A percentile compares a stretch with the other conserved stretches of the same genome.
Conservation (phyloP, 73 alveolate species). For the Paramecium pentaurelia region DNA sequence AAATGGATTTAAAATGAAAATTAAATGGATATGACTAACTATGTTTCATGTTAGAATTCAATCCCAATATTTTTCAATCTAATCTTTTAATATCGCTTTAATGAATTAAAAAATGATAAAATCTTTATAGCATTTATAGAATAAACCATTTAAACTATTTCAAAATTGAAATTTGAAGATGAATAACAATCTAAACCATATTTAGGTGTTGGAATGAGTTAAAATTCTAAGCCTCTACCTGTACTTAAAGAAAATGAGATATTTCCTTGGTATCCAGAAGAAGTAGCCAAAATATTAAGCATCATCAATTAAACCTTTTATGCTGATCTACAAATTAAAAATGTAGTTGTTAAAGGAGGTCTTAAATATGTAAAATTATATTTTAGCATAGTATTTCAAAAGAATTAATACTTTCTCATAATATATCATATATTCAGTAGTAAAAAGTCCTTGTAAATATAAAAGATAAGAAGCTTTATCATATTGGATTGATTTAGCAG, state of each 20-base stretch:
- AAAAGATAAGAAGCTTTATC: background rate
- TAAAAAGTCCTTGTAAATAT: background rate
- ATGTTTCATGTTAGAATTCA: background rate
- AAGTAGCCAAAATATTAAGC: background rate
- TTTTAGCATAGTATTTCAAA: background rate
- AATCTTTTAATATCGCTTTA: background rate
- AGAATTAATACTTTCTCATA: background rate
- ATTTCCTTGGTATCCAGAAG: slow-evolving; percentile 16
- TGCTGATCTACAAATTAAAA: background rate
- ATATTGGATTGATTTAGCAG: background rate
- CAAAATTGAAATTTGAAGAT: background rate
- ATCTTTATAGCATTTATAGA: background rate
- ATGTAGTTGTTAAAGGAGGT: background rate
- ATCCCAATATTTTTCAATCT: background rate
- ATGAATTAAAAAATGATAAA: background rate
- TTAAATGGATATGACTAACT: background rate
- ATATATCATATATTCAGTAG: slow-evolving; percentile 4
- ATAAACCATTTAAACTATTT: background rate
- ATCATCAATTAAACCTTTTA: background rate
- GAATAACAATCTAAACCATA: background rate
- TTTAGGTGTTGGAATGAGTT: background rate
- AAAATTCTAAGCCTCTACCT: background rate
- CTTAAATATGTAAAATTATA: background rate
- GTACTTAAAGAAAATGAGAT: background rate
- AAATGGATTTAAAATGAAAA: slow-evolving; percentile 19